phyloP scores from a whole-genome alignment of 768 basidiomycete genomes.

The Boletellus ananas region DNA sequence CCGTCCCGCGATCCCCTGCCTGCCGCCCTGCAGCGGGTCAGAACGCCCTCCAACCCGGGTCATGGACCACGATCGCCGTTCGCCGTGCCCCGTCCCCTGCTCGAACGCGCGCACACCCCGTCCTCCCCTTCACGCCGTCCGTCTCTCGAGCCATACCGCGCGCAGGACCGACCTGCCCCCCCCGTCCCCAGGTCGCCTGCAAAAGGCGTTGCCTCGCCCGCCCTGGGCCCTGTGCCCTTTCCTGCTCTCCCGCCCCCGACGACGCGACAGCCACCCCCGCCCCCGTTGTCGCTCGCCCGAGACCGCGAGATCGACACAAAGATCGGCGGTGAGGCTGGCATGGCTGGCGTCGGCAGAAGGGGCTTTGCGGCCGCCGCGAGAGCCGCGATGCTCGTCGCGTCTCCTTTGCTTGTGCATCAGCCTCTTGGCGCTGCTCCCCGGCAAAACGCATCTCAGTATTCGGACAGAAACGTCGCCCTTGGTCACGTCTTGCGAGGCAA shows the following conservation, averaged over 20 bases:
- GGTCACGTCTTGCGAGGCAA: conserved; percentile 29
- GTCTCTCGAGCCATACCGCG: conserved; percentile 10
- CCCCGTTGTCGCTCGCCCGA: conserved; percentile 12
- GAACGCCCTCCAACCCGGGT: conserved; percentile 23
- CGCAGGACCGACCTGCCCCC: background rate
- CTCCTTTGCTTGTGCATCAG: conserved; percentile 13
- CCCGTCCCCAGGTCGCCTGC: conserved; percentile 8
- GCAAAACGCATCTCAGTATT: conserved; percentile 39
- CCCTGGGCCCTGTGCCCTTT: conserved; percentile 13
- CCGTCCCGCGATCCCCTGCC: conserved; percentile 17
- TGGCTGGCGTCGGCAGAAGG: conserved; percentile 88
- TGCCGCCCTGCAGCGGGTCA: conserved; percentile 12
- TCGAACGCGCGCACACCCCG: conserved; percentile 13
- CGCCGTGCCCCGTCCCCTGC: conserved; percentile 10
- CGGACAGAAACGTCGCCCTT: conserved; percentile 43
- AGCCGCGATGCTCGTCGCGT: conserved; percentile 47
- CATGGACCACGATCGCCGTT: conserved; percentile 9
- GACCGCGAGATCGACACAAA: conserved; percentile 59
- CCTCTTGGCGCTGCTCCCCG: conserved; percentile 18
- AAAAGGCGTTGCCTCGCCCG: conserved; percentile 9
- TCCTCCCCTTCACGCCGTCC: conserved; percentile 15
- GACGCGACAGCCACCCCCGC: conserved; percentile 18
- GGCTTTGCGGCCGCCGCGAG: conserved; percentile 76
- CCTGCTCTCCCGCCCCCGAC: conserved; percentile 6
- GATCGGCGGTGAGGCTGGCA: conserved; percentile 71